These are phyloP conservation scores for Tuber magnatum DNA, from an alignment of 495 filamentous ascomycete genomes.

Conservation along the genomic window DNA sequence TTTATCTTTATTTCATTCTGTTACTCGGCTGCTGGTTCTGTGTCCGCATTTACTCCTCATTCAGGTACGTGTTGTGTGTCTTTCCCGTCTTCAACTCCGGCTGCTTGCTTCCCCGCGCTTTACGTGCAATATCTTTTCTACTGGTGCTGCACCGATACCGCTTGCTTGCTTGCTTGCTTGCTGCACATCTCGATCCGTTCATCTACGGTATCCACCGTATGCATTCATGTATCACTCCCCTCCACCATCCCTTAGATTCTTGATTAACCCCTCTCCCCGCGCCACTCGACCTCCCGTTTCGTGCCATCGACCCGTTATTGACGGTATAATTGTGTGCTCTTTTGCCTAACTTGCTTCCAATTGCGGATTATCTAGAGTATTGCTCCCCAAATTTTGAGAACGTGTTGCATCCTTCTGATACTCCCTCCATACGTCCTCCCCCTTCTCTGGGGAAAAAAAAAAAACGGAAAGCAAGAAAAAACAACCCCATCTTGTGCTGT, in stretches of 20 bases:
- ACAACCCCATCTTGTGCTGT: not conserved
- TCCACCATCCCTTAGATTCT: not conserved
- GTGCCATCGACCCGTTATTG: not conserved
- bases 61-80: not conserved
- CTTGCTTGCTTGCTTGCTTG: constrained; percentile 1
- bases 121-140: not conserved
- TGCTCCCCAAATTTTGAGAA: not conserved
- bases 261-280: not conserved
- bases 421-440: no score
- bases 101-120: not conserved
- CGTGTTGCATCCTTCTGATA: constrained; percentile 17
- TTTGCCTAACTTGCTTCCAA: not conserved
- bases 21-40: not conserved
- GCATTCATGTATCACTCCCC: not conserved
- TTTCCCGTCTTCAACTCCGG: not conserved
- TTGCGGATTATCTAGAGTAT: not conserved
- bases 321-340: not conserved
- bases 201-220: not conserved
- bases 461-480: not conserved
- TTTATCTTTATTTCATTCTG: not conserved
- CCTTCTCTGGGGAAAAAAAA: not conserved
- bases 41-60: not conserved
- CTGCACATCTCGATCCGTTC: not conserved
- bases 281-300: not conserved
- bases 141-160: not conserved